Percentiles rank a stretch among this genome's conserved stretches.
phyloP scores from a whole-genome alignment of 306 rosid genomes.

The Astragalus glycyphyllos region DNA sequence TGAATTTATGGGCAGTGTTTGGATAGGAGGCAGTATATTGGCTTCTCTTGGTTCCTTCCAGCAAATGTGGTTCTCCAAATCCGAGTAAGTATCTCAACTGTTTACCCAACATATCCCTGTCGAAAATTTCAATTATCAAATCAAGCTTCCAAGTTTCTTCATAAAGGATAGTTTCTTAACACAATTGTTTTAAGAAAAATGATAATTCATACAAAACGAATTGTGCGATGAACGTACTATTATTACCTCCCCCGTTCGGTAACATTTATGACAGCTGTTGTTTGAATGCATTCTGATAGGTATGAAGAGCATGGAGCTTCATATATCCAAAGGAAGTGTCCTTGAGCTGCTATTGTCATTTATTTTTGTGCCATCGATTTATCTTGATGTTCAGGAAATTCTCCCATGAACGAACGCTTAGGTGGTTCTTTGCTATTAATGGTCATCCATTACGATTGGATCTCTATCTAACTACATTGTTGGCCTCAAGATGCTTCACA shows the following conservation, averaged over 20 bases:
- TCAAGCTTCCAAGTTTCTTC: background rate
- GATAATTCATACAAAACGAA: no score
- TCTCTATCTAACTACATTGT: conserved; percentile 36
- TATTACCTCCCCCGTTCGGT: no score
- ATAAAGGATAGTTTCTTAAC: background rate
- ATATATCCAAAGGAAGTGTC: conserved; percentile 92
- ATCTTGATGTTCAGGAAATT: conserved; percentile 31
- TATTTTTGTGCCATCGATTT: conserved; percentile 24
- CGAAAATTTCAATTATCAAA: background rate
- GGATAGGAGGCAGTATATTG: conserved; percentile 99
- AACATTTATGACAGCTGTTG: no score
- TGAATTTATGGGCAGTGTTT: conserved; percentile 66
- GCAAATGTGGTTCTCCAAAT: conserved; percentile 84
- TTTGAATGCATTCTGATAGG: conserved; percentile 54
- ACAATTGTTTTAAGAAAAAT: conserved; percentile 13
- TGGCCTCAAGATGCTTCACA: conserved; percentile 22
- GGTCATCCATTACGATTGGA: conserved; percentile 10
- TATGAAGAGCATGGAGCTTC: conserved; percentile 99
- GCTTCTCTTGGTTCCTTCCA: conserved; percentile 99
- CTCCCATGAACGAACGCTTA: conserved; percentile 17
- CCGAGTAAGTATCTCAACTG: conserved; percentile 69
- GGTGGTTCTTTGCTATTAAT: conserved; percentile 14
- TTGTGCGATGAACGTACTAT: no score
- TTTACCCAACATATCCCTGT: background rate
- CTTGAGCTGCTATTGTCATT: conserved; percentile 51